Conservation (phyloP, 371 early-diverging fungal genomes). For the Actinomucor elegans region DNA sequence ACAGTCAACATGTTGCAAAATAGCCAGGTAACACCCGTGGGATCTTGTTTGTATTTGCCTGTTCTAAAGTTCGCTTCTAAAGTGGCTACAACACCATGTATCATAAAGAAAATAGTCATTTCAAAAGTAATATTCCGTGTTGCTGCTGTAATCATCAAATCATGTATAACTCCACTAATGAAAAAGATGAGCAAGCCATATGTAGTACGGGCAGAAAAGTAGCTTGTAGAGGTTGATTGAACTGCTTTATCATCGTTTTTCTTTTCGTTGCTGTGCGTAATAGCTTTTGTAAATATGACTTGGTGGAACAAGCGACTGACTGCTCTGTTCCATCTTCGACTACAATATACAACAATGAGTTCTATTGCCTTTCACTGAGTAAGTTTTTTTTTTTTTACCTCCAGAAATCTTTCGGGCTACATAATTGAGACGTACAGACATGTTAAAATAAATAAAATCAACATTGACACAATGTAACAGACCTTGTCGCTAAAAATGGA, state of each 20-base stretch:
- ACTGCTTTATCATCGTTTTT: neutral
- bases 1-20: conserved; percentile 8
- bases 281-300: conserved; percentile 5
- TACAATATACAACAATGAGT: neutral
- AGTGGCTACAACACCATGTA: conserved; percentile 15
- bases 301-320: conserved; percentile 10
- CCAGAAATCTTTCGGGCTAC: conserved; percentile 24
- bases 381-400: conserved; percentile 6
- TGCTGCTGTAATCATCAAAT: conserved; percentile 20
- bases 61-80: conserved; percentile 4
- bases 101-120: conserved; percentile 15
- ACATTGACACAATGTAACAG: neutral
- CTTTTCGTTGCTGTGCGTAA: neutral
- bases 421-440: neutral
- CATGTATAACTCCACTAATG: conserved; percentile 13
- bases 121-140: conserved; percentile 16
- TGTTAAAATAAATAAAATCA: neutral
- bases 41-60: conserved; percentile 3
- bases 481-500: conserved; percentile 20
- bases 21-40: neutral
- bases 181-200: conserved; percentile 11
- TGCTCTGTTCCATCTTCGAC: conserved; percentile 19
- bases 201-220: neutral
- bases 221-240: too few relatives aligned
- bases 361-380: neutral